Percentiles rank a stretch among this genome's conserved stretches.
Conservation (phyloP, 139 green algal genomes). For the Chlorella sp. region DNA sequence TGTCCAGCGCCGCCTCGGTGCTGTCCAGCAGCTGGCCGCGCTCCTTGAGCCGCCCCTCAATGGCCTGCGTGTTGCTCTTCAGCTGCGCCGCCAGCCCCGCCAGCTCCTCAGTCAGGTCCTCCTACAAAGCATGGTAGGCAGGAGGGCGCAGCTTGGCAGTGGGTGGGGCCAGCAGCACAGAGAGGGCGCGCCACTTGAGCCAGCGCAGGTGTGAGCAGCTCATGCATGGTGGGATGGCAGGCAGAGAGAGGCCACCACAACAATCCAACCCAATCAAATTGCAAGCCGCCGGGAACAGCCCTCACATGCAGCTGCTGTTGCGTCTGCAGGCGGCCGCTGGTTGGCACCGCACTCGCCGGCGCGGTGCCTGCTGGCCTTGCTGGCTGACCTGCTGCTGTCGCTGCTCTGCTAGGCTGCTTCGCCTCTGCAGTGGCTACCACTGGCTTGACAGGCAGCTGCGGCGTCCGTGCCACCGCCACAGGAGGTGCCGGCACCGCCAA, state of each 20-base stretch:
- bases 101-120: slow-evolving; percentile 60
- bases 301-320: slow-evolving; percentile 33
- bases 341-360: background rate
- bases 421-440: background rate
- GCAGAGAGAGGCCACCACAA: background rate
- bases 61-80: slow-evolving; percentile 54
- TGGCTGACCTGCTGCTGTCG: background rate
- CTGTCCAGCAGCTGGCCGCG: slow-evolving; percentile 46
- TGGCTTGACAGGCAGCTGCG: background rate
- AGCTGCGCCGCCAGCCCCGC: slow-evolving; percentile 48
- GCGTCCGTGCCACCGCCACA: slow-evolving; percentile 9
- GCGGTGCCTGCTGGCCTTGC: background rate
- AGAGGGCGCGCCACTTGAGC: background rate
- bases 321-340: slow-evolving; percentile 7
- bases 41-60: slow-evolving; percentile 41
- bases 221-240: background rate
- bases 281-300: background rate
- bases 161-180: background rate
- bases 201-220: background rate
- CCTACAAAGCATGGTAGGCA: slow-evolving; percentile 40
- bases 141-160: background rate
- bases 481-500: background rate
- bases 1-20: slow-evolving; percentile 51
- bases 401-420: background rate
- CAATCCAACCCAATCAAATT: background rate